Base-by-base conservation (phyloP, 1,284 basidiomycete species). In the Hortiboletus rubellus region DNA sequence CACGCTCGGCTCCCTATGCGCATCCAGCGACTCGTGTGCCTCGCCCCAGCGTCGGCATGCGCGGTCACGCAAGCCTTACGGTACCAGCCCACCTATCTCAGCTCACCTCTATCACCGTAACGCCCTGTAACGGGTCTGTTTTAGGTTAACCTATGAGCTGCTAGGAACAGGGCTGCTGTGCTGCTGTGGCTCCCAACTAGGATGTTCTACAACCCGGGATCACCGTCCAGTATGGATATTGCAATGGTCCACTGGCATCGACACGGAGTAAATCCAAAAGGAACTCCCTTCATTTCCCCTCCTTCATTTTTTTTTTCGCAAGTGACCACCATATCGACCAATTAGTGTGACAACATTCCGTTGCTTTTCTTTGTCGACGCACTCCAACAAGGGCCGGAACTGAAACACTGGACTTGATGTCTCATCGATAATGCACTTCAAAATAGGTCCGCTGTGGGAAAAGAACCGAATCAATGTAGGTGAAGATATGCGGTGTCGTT, bases 391-490 rank as follows among this genome's bases (percentile, higher is more conserved):
- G 37, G 40, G 33, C 12, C 34, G 46, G 22, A 15, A 33, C 50
- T 44, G 50, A 60, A 48, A 65, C 60, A 43, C 31, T 48, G 11
- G 7, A 33, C 22, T 37, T 10, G 47, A 47, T 33, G 36, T 44
- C 37, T 31, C 41, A 43, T 59, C 46, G 4, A 45, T 37, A 27
- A 42, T 50, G 24, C 37, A 31, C 40, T 22, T 43, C 17, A 30
- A 62, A 45, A 42, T 33, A 42, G 40, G 34, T 36, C 38, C 34
- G 41, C 42, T 34, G 24, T 64, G 45, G 31, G 52, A 63, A 65
- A 60, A 33, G 60, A 62, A 54, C 37, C 27, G 15, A 30, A 27
- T 45, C 17, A 63, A 66, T 53, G 64, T 66, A 18, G 61, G 63
- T 65, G 24, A 48, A 51, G 38, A 45, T 46, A 42, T 37, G n/a